Base-by-base conservation (phyloP, 2,329 filamentous ascomycete species). In the Daldinia sp. region DNA sequence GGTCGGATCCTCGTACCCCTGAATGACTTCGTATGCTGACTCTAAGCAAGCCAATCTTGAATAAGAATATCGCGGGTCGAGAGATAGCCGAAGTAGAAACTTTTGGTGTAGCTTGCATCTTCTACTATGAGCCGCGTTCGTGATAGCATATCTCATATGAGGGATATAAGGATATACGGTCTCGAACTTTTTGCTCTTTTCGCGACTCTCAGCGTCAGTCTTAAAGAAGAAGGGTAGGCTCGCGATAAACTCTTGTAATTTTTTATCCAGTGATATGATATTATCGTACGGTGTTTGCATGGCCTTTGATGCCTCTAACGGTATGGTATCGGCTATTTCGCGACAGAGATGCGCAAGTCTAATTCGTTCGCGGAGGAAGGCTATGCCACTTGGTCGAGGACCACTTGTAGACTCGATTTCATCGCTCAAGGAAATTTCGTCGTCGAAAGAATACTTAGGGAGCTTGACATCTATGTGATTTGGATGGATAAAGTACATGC, bases 401-500 rank as follows among this genome's bases (percentile, higher is more conserved):
- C n/a, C 54, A 9, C 19, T 13, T 7, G 11, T n/a, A 4, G 51
- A 15, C 17, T 53, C 53, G 7, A 21, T 21, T 4, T 17, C 25
- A 1, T 58, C 49, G 11, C 49, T 23, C 9, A 59, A 25, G 2
- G 19, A 19, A 21, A 54, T 45, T n/a, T 67, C 63, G 34, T 64
- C 57, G 13, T 70, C 57, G 43, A 61, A 43, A 19, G 48, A 52
- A 21, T 67, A 59, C 21, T 53, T 67, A 1, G 68, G 66, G 10
- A 67, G 47, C 7, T 27, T 60, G 25, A 68, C 57, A 9, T 63
- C 48, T 2, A 70, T 54, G 30, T 68, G 68, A 37, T 64, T 64
- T 4, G 59, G 61, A 34, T 70, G 58, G n/a, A 70, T 68, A 35
- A 62, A 64, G 30, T 70, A 70, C 55, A 63, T 67, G 21, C 68